Evolutionary conservation across 1,284 basidiomycete genomes (phyloP).

Genomic region (Rhodotorula mucilaginosa): DNA sequence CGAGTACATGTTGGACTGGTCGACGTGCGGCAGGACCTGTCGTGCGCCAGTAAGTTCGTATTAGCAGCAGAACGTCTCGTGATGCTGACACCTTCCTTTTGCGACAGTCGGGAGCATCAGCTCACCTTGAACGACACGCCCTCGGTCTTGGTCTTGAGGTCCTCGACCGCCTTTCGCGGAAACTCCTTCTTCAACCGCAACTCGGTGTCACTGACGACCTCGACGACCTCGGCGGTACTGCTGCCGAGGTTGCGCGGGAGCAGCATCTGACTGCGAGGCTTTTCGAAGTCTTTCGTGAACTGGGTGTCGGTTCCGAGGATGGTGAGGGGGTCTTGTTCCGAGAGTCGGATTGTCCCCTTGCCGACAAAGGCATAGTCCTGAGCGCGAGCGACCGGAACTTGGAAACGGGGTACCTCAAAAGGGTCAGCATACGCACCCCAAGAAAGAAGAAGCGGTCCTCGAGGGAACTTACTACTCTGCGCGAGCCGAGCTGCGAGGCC

Average conservation of each 20-base stretch:
- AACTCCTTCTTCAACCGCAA: constrained; percentile 80
- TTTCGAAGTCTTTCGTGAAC: constrained; percentile 70
- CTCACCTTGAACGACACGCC: constrained; percentile 41
- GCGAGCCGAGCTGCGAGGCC: constrained; percentile 82
- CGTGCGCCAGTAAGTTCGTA: constrained; percentile 45
- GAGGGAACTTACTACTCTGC: constrained; percentile 75
- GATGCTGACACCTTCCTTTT: neutral
- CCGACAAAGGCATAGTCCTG: constrained; percentile 82
- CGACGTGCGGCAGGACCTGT: constrained; percentile 79
- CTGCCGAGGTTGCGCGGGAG: constrained; percentile 79
- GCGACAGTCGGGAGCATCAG: neutral
- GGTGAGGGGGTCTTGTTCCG: constrained; percentile 67
- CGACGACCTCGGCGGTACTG: constrained; percentile 75
- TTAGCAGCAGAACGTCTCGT: neutral
- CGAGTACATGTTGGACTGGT: constrained; percentile 92
- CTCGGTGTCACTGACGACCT: constrained; percentile 86
- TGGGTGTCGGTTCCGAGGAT: constrained; percentile 74
- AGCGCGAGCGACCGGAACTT: constrained; percentile 90
- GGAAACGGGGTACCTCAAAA: neutral
- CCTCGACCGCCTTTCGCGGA: constrained; percentile 46
- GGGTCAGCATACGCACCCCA: neutral
- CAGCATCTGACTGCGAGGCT: constrained; percentile 80
- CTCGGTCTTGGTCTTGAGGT: constrained; percentile 41
- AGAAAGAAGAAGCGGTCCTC: too few relatives aligned
- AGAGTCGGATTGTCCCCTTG: constrained; percentile 69